Evolutionary conservation across 139 green algal species (phyloP).

Genomic region (Chlamydomonas schloesseri): DNA sequence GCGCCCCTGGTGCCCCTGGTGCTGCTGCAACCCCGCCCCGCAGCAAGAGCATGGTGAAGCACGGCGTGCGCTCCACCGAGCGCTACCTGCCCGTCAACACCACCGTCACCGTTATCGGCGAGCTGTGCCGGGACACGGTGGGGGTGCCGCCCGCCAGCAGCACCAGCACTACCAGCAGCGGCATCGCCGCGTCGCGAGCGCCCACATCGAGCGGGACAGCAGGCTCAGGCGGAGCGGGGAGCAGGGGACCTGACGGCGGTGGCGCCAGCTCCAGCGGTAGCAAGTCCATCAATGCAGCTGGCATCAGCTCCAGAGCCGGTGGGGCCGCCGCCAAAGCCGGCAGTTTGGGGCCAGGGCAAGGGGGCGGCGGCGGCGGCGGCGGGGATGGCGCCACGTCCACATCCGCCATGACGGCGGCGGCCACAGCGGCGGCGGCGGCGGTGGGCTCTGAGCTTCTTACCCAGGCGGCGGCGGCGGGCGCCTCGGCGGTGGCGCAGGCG

Average conservation of each 20-base stretch:
- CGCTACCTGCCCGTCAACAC: conserved; percentile 61
- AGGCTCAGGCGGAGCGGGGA: neutral
- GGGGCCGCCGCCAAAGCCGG: too few species aligned
- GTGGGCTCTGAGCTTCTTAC: neutral
- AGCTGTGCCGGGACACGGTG: conserved; percentile 37
- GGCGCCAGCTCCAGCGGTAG: too few species aligned
- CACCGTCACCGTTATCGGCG: conserved; percentile 63
- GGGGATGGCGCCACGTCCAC: too few species aligned
- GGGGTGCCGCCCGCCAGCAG: neutral
- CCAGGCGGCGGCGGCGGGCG: neutral
- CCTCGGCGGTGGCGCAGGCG: neutral
- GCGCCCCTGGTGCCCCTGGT: too few species aligned
- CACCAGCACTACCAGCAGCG: neutral
- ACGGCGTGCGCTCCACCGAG: conserved; percentile 60
- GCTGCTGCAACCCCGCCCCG: too few species aligned
- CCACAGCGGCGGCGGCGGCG: neutral
- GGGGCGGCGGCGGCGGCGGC: too few species aligned
- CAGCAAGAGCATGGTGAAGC: conserved; percentile 59
- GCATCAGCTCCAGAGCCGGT: neutral
- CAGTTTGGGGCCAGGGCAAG: too few species aligned
- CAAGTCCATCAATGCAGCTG: too few species aligned
- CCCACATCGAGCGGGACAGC: too few species aligned
- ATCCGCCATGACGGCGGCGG: neutral
- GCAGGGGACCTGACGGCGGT: neutral
- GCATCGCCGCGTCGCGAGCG: neutral